phyloP scores from a whole-genome alignment of 371 early-diverging fungal genomes.

The Mucor piriformis region DNA sequence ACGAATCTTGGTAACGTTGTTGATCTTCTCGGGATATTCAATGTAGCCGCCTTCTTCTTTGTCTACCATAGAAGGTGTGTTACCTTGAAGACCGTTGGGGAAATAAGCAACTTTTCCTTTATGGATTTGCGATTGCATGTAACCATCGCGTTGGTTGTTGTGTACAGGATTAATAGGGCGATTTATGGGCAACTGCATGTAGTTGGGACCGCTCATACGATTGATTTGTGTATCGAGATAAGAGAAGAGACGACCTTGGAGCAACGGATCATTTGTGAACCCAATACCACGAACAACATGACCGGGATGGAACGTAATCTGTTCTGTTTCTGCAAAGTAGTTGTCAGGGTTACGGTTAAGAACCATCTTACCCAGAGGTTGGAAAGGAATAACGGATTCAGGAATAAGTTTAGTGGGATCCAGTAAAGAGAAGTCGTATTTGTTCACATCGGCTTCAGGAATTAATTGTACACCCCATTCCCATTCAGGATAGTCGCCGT shows the following conservation, averaged over 20 bases:
- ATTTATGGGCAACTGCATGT: slow-evolving; percentile 58
- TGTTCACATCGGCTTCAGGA: slow-evolving; percentile 39
- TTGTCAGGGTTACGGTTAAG: slow-evolving; percentile 58
- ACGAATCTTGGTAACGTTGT: slow-evolving; percentile 23
- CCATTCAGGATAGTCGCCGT: slow-evolving; percentile 56
- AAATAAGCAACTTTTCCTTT: slow-evolving; percentile 38
- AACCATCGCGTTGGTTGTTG: slow-evolving; percentile 62
- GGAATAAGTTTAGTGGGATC: slow-evolving; percentile 63
- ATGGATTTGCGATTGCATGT: slow-evolving; percentile 28
- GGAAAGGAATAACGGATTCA: slow-evolving; percentile 50
- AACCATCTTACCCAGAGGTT: slow-evolving; percentile 48
- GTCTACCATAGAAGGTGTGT: slow-evolving; percentile 30
- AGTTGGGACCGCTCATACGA: slow-evolving; percentile 53
- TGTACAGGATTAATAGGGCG: slow-evolving; percentile 39
- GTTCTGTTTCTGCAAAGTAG: slow-evolving; percentile 62
- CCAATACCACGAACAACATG: slow-evolving; percentile 56
- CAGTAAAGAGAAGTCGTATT: slow-evolving; percentile 51
- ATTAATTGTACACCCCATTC: slow-evolving; percentile 56
- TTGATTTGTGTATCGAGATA: slow-evolving; percentile 59
- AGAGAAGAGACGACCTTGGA: slow-evolving; percentile 58
- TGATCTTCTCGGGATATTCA: slow-evolving; percentile 37
- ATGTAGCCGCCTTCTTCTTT: slow-evolving; percentile 36
- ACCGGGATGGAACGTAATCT: slow-evolving; percentile 46
- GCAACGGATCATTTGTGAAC: slow-evolving; percentile 52
- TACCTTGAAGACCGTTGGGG: slow-evolving; percentile 35